Conservation (phyloP, 768 basidiomycete species). For the Leccinum longicurvipes region DNA sequence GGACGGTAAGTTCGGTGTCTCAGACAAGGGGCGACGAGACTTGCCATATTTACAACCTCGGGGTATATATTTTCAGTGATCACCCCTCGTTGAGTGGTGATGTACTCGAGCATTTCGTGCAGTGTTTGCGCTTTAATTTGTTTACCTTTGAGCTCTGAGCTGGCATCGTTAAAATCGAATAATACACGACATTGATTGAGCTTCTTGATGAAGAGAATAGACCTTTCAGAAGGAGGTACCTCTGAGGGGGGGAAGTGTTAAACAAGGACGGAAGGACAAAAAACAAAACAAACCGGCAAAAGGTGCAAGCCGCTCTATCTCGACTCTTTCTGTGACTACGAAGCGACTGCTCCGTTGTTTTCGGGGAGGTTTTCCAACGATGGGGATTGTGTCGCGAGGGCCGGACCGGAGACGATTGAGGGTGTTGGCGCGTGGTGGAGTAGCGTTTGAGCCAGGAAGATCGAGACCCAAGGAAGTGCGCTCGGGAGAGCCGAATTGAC, state of each 20-base stretch:
- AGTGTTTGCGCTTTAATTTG: slow-evolving; percentile 98
- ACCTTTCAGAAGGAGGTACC: slow-evolving; percentile 82
- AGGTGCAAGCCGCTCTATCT: slow-evolving; percentile 89
- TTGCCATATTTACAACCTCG: slow-evolving; percentile 96
- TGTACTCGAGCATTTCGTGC: slow-evolving; percentile 98
- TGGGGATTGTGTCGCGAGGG: slow-evolving; percentile 95
- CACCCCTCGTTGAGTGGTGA: slow-evolving; percentile 93
- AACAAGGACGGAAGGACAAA: slow-evolving; percentile 8
- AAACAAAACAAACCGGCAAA: slow-evolving; percentile 61
- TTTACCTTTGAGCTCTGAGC: slow-evolving; percentile 92
- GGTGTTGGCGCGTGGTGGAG: slow-evolving; percentile 64
- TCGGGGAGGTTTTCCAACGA: slow-evolving; percentile 92
- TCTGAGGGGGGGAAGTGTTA: slow-evolving; percentile 49
- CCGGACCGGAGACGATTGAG: slow-evolving; percentile 74
- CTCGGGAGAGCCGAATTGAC: slow-evolving; percentile 44
- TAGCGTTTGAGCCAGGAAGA: slow-evolving; percentile 40
- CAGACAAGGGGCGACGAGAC: slow-evolving; percentile 24
- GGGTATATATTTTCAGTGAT: slow-evolving; percentile 98
- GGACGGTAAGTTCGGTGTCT: slow-evolving; percentile 6
- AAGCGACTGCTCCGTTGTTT: slow-evolving; percentile 98
- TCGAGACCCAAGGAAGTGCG: slow-evolving; percentile 48
- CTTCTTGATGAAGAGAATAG: slow-evolving; percentile 90
- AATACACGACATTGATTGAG: slow-evolving; percentile 94
- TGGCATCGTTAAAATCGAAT: slow-evolving; percentile 99
- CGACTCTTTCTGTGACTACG: slow-evolving; percentile 92